Evolutionary conservation across 257 asterid genomes (phyloP), one percentile per base, ranked within the genome.

Genomic region (Capsicum pubescens): DNA sequence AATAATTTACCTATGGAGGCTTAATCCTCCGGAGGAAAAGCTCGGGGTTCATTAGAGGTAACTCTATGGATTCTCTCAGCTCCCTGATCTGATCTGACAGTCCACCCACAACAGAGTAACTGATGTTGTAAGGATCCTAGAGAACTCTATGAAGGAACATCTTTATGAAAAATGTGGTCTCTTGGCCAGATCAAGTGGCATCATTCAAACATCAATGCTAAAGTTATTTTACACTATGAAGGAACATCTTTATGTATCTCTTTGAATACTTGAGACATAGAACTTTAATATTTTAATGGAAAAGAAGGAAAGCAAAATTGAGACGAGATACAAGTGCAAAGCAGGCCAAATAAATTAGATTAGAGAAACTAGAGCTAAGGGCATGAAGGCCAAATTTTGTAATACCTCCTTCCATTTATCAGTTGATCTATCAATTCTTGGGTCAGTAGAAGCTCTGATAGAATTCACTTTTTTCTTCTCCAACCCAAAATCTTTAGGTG

Each of bases 101-200:
- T 60, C 99, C 98, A 90, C 99, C 99, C 77, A 95, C 99, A 54
- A 98, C 98, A 64, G 98, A 94, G 87, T 95, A 95, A 85, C 98
- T 95, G 66, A 95, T 90, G 86, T 95, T 95, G 77, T 98, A 98
- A n/a, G 98, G 99, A 87, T 94, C 98, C 2, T 63, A 19, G 84
- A n/a, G 15, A 32, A 26, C 32, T 26, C 32, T 26, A 26, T 26
- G 32, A 26, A 26, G 1, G 32, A 26, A 26, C 32, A 26, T 26
- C 2, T 26, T 26, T 26, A 26, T 26, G 2, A 26, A 26, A 26
- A 26, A 26, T 26, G 32, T 26, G 32, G 32, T 26, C 32, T 26
- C 32, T 26, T 26, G 32, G 32, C 32, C 32, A 26, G 2, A 26
- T 26, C 1, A 26, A 2, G 32, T 26, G 32, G 32, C 32, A 26